phyloP scores from a whole-genome alignment of 2,329 filamentous ascomycete genomes.

The Escovopsis sp. region DNA sequence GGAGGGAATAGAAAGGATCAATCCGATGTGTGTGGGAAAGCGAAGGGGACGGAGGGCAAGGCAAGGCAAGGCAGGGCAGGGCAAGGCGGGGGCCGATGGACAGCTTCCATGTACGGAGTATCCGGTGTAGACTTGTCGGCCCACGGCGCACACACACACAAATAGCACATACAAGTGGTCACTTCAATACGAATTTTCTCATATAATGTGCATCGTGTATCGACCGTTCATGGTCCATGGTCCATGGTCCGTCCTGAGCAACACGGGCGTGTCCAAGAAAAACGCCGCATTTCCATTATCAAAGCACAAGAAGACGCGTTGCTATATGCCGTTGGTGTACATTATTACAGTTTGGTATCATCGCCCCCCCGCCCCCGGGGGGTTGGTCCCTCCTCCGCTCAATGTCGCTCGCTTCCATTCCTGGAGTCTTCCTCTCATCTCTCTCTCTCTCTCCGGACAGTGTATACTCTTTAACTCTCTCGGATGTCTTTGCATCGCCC shows the following conservation, averaged over 20 bases:
- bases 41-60: not conserved
- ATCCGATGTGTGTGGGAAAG: no score
- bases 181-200: no score
- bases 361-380: constrained; percentile 1
- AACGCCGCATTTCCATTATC: not conserved
- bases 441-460: not conserved
- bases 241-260: no score
- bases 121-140: no score
- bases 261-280: not conserved
- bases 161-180: not conserved
- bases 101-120: no score
- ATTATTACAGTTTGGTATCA: constrained; percentile 8
- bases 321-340: constrained; percentile 3
- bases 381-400: not conserved
- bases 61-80: no score
- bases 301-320: constrained; percentile 3
- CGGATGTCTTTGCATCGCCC: not conserved
- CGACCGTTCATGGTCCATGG: no score
- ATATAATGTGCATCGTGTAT: no score
- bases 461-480: not conserved
- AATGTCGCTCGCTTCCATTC: constrained; percentile 1
- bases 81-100: no score
- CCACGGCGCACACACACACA: no score
- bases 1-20: not conserved
- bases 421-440: not conserved